These are phyloP conservation scores for Exserohilum turcica DNA, from an alignment of 2,329 filamentous ascomycete genomes.

Conservation along the genomic window DNA sequence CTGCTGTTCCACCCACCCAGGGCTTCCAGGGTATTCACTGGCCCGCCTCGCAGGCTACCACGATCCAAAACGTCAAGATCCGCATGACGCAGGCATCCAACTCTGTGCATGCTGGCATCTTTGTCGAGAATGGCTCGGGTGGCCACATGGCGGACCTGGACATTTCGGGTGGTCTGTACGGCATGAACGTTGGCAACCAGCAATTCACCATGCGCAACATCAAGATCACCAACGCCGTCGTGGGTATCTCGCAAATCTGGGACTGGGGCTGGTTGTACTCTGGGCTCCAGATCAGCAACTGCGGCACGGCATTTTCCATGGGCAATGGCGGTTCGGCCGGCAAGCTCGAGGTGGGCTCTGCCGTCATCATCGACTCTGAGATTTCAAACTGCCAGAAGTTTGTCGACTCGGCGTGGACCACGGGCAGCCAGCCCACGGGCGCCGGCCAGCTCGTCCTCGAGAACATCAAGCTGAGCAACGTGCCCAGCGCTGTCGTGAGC, in stretches of 20 bases:
- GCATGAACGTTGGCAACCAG: conserved; percentile 54
- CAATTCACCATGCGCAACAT: conserved; percentile 65
- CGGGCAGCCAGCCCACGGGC: conserved; percentile 48
- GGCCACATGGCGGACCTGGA: conserved; percentile 55
- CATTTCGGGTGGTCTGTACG: conserved; percentile 52
- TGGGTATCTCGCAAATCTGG: conserved; percentile 64
- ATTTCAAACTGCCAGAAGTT: conserved; percentile 58
- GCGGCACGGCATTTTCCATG: conserved; percentile 61
- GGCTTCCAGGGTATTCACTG: conserved; percentile 57
- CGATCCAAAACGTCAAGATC: conserved; percentile 54
- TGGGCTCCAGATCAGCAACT: conserved; percentile 58
- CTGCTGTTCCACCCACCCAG: conserved; percentile 53
- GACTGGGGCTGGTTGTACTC: conserved; percentile 65
- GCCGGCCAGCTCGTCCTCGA: conserved; percentile 61
- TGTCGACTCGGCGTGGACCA: conserved; percentile 53
- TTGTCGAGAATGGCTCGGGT: conserved; percentile 54
- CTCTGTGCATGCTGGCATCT: conserved; percentile 57
- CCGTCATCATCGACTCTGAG: conserved; percentile 62
- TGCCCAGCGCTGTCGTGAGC: conserved; percentile 41
- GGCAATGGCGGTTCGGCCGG: conserved; percentile 33
- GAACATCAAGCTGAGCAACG: conserved; percentile 53
- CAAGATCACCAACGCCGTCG: conserved; percentile 57
- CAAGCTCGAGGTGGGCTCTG: conserved; percentile 56
- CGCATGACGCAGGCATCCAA: conserved; percentile 48
- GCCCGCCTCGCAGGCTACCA: conserved; percentile 55